Base-by-base conservation (phyloP, 2,329 filamentous ascomycete genomes). In the Zymoseptoria ardabiliae region DNA sequence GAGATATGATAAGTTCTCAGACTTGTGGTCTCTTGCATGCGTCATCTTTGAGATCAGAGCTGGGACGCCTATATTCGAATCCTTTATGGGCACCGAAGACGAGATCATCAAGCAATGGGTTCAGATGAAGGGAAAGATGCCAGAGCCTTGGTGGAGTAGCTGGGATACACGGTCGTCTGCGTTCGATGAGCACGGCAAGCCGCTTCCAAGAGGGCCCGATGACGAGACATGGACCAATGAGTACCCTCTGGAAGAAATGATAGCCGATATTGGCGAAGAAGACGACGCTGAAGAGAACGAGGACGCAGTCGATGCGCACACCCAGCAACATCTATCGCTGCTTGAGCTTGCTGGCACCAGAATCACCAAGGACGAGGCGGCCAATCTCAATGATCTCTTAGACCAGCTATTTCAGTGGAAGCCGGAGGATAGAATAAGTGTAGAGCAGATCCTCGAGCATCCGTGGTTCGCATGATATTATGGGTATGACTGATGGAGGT, bases 1-100 rank as follows among this genome's bases (percentile, higher is more conserved):
- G 23, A 57, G 50, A 50, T 55, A 57, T 25, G 53, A 35, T 25
- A 50, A 20, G 21, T 41, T 20, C 21, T 58, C 55, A 9, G 58
- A 63, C 17, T 30, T 51, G 17, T 63, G 61, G 61, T 41, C 58
- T 17, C 61, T 63, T 25, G 61, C 58, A 22, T 63, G 61, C 41
- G 17, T 55, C 6, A 20, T 63, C 13, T 63, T 53, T 35, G 58
- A 63, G 45, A 54, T 61, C 17, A 48, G 58, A 50, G 53, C 58
- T 13, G 58, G 58, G 13, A 56, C 55, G 19, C 55, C 52, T 11
- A n/a, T 61, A 23, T 63, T 63, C 58, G 30, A 55, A 6, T 55
- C 50, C 19, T 20, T 61, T 22, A 56, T 60, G 55, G 61, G 58
- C 20, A 50, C 22, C 4, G 45, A 28, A 41, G 58, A 63, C 51